Base-by-base conservation (phyloP, 163 green algal genomes). In the Scenedesmus sp. region DNA sequence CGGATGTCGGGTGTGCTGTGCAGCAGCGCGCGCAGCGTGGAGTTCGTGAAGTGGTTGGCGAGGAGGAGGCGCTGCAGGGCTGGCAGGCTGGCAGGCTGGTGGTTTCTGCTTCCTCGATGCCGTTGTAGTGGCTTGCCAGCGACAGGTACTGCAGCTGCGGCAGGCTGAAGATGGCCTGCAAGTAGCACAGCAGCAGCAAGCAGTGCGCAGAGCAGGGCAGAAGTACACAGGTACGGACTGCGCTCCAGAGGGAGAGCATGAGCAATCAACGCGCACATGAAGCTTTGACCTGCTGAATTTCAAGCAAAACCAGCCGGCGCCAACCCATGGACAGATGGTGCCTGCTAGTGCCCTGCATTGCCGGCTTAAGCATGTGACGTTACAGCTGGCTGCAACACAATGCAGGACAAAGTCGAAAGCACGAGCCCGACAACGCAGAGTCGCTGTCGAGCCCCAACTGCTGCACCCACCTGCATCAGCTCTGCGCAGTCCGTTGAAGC, bases 11-110 rank as follows among this genome's bases (percentile, higher is more conserved):
- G 78, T 53, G 56, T 40, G 65, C 1, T 33, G 24, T 35, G 42
- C 24, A 91, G 56, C 5, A 87, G 7, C 30, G 2, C 10, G 33
- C 46, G 40, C 16, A 87, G 37, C 18, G 78, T 87, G 7, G 87
- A 43, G 22, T 91, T 78, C 2, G 4, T 51, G 49, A 91, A 91
- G 87, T 91, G 87, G 30, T 82, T 91, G 37, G 5, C 40, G 18
- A 91, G 78, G 12, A 26, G 42, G 2, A 91, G 40, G 35, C 16
- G 42, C 20, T 43, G n/a, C 35, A 91, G 87, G 1, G 22, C 15
- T 1, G 20, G 51, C 33, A 49, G 26, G 43, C 30, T 18, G 56
- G 46, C 13, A 81, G n/a, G 18, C 26, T 40, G 2, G 22, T 9
- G 3, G 83, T 20, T n/a, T 91, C 78, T n/a, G 56, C 26, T 49